Base-by-base conservation (phyloP, 2,329 filamentous ascomycete species). In the Aspergillus brunneoviolaceus region DNA sequence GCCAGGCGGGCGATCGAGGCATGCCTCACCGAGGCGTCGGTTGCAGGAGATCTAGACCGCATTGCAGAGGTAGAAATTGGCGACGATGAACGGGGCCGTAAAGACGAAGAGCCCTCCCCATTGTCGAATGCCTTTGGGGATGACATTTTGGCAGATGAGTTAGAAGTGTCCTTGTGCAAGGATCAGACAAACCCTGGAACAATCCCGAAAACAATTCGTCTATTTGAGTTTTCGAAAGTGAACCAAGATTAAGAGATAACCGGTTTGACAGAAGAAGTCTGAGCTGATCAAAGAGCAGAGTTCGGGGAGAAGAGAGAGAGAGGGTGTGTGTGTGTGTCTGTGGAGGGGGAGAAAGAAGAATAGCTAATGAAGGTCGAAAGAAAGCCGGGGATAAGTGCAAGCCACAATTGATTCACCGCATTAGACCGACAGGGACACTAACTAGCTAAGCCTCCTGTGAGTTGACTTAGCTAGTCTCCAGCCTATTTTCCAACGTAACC, bases 1-100 rank as follows among this genome's bases (percentile, higher is more conserved):
- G 82, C 83, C 45, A 85, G 73, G 51, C 83, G 78, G 53, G 81
- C 82, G n/a, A 79, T 84, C 16, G 82, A 83, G 23, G 80, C 78
- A 58, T 83, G 83, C 70, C 82, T 76, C 47, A 55, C 33, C n/a
- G 77, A 77, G 33, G 79, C 80, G 29, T 79, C 79, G 49, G 72
- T 65, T 25, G 70, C 66, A 49, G 77, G 76, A 35, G 79, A 80
- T 14, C 69, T 70, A 25, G 74, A 72, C 19, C 68, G 70, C 57
- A 65, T 63, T n/a, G 69, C 65, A 33, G 71, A 69, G 27, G 72
- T 67, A 55, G 72, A 65, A 63, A 76, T 71, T 50, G 71, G 72
- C 61, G 73, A 61, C 60, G 73, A 61, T 59, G 74, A 70, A 51
- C 62, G 70, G 61, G 68, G 58, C 55, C 68, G 70, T 53, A 70